Percentiles rank a stretch among this genome's conserved stretches.
Evolutionary conservation across 306 rosid genomes (phyloP).

Genomic region (Dicorynia guianensis): DNA sequence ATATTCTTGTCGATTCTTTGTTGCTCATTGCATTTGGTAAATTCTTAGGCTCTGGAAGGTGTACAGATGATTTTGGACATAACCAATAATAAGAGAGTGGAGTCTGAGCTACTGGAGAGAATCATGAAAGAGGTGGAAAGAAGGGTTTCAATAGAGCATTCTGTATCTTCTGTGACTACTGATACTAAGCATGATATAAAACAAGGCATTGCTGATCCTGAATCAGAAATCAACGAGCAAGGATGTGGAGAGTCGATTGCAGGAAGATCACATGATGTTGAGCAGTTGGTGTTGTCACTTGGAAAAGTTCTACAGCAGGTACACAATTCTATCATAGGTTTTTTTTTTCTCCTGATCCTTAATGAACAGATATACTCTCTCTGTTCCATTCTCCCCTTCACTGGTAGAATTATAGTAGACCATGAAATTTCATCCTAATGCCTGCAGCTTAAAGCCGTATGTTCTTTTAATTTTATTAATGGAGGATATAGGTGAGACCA

Average conservation of each 20-base stretch:
- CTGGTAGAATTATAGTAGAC: conserved; percentile 1
- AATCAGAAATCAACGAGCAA: conserved; percentile 47
- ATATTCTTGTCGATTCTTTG: conserved; percentile 36
- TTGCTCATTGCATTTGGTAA: conserved; percentile 40
- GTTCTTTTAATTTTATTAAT: neutral
- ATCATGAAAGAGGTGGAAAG: conserved; percentile 71
- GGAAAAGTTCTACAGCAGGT: conserved; percentile 90
- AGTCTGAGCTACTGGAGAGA: conserved; percentile 67
- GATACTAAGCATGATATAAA: conserved; percentile 32
- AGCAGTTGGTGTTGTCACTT: conserved; percentile 65
- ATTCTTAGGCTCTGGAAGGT: conserved; percentile 82
- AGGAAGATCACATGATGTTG: conserved; percentile 65
- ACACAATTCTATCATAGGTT: conserved; percentile 24
- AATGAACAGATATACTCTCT: neutral
- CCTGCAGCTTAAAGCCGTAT: conserved; percentile 16
- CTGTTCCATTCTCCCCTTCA: neutral
- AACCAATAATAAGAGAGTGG: conserved; percentile 68
- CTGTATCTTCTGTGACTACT: conserved; percentile 43
- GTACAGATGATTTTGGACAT: conserved; percentile 71
- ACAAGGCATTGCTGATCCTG: conserved; percentile 43
- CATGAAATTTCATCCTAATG: neutral
- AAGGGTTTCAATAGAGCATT: conserved; percentile 46
- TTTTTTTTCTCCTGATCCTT: conserved; percentile 21
- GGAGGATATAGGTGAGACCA: neutral
- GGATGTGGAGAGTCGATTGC: conserved; percentile 44